Conservation (phyloP, 495 filamentous ascomycete species). For the Lasiosphaeria ovina region DNA sequence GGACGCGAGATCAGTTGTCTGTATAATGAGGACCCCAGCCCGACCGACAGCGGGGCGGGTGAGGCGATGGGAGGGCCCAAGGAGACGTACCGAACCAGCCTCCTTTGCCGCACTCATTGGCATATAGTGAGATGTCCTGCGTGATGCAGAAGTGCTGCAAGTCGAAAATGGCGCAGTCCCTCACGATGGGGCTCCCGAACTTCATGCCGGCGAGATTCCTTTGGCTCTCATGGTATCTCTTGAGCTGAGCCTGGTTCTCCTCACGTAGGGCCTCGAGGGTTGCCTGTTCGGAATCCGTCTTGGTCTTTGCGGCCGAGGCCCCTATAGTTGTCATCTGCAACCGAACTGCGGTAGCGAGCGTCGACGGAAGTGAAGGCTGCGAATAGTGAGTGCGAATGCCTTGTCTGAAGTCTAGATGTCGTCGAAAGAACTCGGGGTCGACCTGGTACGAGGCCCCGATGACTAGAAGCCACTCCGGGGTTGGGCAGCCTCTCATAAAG, state of each 20-base stretch:
- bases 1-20: too few species aligned
- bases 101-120: conserved; percentile 12
- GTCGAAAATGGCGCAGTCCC: conserved; percentile 21
- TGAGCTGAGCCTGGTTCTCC: too few species aligned
- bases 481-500: conserved; percentile 2
- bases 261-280: too few species aligned
- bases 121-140: conserved; percentile 26
- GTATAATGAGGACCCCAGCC: too few species aligned
- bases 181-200: conserved; percentile 31
- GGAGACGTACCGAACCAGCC: conserved; percentile 10
- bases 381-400: neutral
- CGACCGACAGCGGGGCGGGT: too few species aligned
- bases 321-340: neutral
- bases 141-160: conserved; percentile 25
- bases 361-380: neutral
- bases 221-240: too few species aligned
- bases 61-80: too few species aligned
- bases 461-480: conserved; percentile 4
- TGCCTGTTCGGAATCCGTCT: too few species aligned
- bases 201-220: too few species aligned
- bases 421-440: conserved; percentile 13
- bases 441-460: conserved; percentile 3
- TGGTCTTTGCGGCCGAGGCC: too few species aligned
- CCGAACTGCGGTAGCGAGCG: neutral
- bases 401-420: conserved; percentile 5